phyloP scores from a whole-genome alignment of 2,329 filamentous ascomycete species.

The Cercospora sojina region DNA sequence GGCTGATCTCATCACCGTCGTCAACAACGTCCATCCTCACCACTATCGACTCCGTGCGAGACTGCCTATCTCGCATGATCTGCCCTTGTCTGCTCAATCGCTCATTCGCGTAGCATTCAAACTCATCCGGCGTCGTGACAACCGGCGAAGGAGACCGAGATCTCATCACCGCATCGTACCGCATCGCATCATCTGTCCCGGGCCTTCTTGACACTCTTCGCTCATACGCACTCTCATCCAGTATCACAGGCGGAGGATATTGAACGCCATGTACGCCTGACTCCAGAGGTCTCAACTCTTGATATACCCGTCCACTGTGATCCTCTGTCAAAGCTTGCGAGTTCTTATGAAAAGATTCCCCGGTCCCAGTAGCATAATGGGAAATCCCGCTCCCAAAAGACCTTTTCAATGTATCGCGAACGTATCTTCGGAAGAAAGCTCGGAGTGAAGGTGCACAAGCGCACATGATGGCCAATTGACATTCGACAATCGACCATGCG shows the following conservation, averaged over 20 bases:
- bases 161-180: background rate
- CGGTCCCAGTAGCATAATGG: conserved; percentile 15
- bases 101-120: conserved; percentile 23
- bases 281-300: conserved; percentile 18
- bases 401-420: conserved; percentile 25
- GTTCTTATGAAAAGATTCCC: background rate
- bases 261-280: conserved; percentile 18
- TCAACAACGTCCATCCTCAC: conserved; percentile 8
- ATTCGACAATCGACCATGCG: conserved; percentile 33
- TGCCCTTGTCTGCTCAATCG: conserved; percentile 20
- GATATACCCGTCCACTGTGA: conserved; percentile 8
- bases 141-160: conserved; percentile 10
- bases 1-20: background rate
- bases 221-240: conserved; percentile 2
- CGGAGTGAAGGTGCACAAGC: conserved; percentile 34
- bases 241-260: conserved; percentile 15
- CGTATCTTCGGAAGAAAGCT: conserved; percentile 34
- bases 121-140: conserved; percentile 25
- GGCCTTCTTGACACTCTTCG: background rate
- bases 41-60: conserved; percentile 13
- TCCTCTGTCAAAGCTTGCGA: background rate
- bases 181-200: background rate
- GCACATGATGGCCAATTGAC: conserved; percentile 36
- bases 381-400: conserved; percentile 18
- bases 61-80: conserved; percentile 5